Conservation (phyloP, 257 asterid genomes). For the Fraxinus quadrangulata region DNA sequence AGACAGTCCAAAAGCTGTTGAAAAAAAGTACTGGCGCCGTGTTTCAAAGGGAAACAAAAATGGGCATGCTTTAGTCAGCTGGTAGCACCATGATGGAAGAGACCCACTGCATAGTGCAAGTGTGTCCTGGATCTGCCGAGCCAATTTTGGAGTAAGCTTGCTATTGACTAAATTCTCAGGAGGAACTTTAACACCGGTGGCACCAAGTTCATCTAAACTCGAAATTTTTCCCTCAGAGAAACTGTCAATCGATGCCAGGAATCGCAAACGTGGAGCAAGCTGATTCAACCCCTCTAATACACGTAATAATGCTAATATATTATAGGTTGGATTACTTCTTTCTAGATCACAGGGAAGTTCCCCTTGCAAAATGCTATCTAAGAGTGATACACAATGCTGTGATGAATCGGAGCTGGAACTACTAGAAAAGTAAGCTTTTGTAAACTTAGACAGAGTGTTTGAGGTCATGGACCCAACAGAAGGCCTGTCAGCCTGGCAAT, state of each 20-base stretch:
- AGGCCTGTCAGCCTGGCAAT: slow-evolving; percentile 59
- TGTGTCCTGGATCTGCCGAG: slow-evolving; percentile 93
- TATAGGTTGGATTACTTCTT: slow-evolving; percentile 80
- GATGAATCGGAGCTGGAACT: slow-evolving; percentile 44
- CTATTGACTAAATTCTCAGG: slow-evolving; percentile 68
- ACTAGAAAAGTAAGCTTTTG: slow-evolving; percentile 59
- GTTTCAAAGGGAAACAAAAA: slow-evolving; percentile 95
- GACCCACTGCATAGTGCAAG: slow-evolving; percentile 97
- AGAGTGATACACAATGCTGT: slow-evolving; percentile 54
- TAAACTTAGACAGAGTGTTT: slow-evolving; percentile 52
- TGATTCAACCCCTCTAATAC: slow-evolving; percentile 89
- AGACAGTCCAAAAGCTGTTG: slow-evolving; percentile 95
- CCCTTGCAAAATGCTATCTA: slow-evolving; percentile 93
- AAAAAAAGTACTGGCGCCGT: slow-evolving; percentile 92
- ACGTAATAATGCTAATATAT: slow-evolving; percentile 82
- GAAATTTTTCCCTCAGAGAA: slow-evolving; percentile 78
- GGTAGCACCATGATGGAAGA: slow-evolving; percentile 98
- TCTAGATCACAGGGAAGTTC: slow-evolving; percentile 94
- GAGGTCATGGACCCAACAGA: slow-evolving; percentile 55
- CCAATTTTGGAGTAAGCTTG: slow-evolving; percentile 93
- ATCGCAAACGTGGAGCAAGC: slow-evolving; percentile 79
- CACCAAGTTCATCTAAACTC: slow-evolving; percentile 50
- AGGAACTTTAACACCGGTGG: slow-evolving; percentile 53
- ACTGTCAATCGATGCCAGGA: slow-evolving; percentile 55
- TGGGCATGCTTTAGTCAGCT: slow-evolving; percentile 92